Evolutionary conservation across 2,329 filamentous ascomycete genomes (phyloP).

Genomic region (Pseudogymnoascus sp.): DNA sequence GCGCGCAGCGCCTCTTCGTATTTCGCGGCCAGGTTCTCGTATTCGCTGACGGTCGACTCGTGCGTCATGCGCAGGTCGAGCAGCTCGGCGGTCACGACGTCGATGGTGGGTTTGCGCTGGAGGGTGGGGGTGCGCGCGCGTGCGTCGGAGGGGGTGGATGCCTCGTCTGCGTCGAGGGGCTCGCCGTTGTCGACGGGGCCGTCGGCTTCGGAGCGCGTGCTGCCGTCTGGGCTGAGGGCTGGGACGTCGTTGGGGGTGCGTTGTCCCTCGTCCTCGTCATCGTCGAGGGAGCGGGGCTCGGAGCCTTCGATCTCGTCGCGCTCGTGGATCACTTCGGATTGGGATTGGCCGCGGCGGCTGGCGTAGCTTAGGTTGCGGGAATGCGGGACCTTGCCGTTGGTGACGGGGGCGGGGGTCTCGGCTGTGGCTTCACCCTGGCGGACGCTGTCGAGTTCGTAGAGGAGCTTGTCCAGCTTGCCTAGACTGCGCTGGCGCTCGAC

Average conservation of each 20-base stretch:
- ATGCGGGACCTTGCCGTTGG: constrained; percentile 41
- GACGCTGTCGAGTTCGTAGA: constrained; percentile 80
- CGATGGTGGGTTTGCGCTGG: constrained; percentile 28
- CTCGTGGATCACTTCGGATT: constrained; percentile 46
- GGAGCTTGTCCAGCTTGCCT: constrained; percentile 84
- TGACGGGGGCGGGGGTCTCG: constrained; percentile 27
- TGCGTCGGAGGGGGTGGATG: constrained; percentile 11
- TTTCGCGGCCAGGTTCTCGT: constrained; percentile 72
- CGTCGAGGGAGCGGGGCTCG: constrained; percentile 7
- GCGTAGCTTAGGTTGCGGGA: constrained; percentile 44
- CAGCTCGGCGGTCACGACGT: constrained; percentile 83
- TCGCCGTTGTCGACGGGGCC: constrained; percentile 28
- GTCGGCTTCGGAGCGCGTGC: constrained; percentile 22
- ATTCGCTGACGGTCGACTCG: constrained; percentile 73
- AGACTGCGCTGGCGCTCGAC: constrained; percentile 91
- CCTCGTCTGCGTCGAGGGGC: constrained; percentile 30
- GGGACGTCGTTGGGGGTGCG: constrained; percentile 5
- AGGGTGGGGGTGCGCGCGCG: background rate
- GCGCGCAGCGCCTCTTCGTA: constrained; percentile 83
- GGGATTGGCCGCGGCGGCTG: constrained; percentile 45
- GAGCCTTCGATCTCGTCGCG: constrained; percentile 31
- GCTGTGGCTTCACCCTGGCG: constrained; percentile 40
- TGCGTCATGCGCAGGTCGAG: constrained; percentile 86
- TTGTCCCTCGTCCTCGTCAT: constrained; percentile 19
- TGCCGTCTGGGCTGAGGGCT: constrained; percentile 14